These are phyloP conservation scores for Ophiostoma ulmi DNA, from an alignment of 2,329 filamentous ascomycete species.

Conservation along the genomic window DNA sequence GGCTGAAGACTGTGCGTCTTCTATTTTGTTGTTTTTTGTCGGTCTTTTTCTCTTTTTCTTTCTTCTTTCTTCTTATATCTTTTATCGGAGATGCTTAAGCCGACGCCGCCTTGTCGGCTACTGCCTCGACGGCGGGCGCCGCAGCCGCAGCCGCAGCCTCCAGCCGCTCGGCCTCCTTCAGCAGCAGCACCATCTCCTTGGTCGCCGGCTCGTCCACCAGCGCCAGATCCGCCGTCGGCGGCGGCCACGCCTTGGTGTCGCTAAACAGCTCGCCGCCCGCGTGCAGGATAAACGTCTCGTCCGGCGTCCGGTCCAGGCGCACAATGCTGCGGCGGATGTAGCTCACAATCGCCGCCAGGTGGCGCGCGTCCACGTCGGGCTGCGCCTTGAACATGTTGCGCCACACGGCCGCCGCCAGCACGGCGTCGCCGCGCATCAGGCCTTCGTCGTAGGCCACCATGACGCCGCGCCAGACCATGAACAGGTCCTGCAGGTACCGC, in stretches of 20 bases:
- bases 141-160: not conserved
- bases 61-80: not conserved
- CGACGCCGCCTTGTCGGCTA: not conserved
- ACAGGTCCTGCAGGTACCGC: constrained; percentile 78
- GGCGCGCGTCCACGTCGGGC: constrained; percentile 46
- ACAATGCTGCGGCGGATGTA: constrained; percentile 50
- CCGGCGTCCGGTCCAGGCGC: constrained; percentile 47
- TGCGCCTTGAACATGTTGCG: constrained; percentile 80
- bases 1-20: not conserved
- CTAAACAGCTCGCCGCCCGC: constrained; percentile 39
- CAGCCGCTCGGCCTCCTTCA: constrained; percentile 26
- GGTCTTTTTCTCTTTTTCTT: not conserved
- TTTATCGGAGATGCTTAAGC: not conserved
- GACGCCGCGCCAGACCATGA: constrained; percentile 85
- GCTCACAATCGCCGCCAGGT: constrained; percentile 50
- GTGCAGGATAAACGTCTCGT: constrained; percentile 38
- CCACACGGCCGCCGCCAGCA: constrained; percentile 81
- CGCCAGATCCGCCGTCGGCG: constrained; percentile 35
- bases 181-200: constrained; percentile 37
- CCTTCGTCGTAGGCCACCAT: constrained; percentile 82
- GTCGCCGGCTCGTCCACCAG: constrained; percentile 40
- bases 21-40: not conserved
- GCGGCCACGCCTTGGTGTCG: constrained; percentile 32
- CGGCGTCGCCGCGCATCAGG: constrained; percentile 67
- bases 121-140: not conserved